Percentiles rank a stretch among this genome's conserved stretches.
Evolutionary conservation across 441 rosid species (phyloP).

Genomic region (Adansonia rubrostipa): DNA sequence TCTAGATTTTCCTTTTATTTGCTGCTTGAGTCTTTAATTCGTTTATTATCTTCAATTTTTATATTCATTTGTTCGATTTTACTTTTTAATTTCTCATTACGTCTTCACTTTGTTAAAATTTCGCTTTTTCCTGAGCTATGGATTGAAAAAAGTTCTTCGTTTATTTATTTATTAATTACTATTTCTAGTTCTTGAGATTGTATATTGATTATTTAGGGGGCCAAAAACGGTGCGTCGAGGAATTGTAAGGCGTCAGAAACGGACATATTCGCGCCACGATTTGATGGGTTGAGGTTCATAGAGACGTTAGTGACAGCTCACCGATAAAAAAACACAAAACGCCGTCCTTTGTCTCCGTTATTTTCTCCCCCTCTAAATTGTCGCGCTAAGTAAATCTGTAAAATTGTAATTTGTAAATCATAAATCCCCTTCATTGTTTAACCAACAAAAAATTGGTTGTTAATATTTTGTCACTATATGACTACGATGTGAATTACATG

Average conservation of each 20-base stretch:
- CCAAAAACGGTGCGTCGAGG: slow-evolving; percentile 21
- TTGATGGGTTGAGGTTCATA: slow-evolving; percentile 86
- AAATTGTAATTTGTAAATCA: too few species aligned
- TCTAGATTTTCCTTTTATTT: background rate
- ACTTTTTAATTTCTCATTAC: background rate
- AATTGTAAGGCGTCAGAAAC: slow-evolving; percentile 29
- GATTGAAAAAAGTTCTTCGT: background rate
- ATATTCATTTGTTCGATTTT: background rate
- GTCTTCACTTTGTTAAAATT: background rate
- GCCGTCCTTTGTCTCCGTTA: background rate
- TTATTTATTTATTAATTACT: background rate
- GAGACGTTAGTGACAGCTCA: slow-evolving; percentile 91
- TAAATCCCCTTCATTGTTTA: too few species aligned
- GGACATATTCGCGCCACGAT: slow-evolving; percentile 70
- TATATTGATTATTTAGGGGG: slow-evolving; percentile 20
- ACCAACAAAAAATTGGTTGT: too few species aligned
- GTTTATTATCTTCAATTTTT: background rate
- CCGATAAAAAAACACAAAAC: slow-evolving; percentile 39
- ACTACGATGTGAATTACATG: background rate
- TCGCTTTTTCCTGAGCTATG: background rate
- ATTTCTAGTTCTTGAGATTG: background rate
- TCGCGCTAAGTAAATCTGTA: too few species aligned
- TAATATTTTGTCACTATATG: background rate
- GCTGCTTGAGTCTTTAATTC: background rate
- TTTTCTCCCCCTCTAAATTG: background rate